A percentile compares a stretch with the other conserved stretches of the same genome.
phyloP scores from a whole-genome alignment of 2,329 filamentous ascomycete species.

The Colletotrichum melonis region DNA sequence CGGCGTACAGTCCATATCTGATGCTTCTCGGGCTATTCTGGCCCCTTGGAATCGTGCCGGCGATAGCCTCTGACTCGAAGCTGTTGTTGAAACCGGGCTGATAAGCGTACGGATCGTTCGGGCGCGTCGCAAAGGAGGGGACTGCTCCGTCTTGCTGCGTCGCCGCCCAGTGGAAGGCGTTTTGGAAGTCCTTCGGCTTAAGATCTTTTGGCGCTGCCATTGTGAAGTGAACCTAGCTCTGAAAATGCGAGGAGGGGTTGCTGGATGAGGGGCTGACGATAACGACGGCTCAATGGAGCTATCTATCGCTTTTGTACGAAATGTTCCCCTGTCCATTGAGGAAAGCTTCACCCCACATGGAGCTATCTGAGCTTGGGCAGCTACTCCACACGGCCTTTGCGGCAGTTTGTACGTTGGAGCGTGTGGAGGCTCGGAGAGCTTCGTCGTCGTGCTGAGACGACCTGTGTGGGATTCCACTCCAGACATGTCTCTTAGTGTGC shows the following conservation, averaged over 20 bases:
- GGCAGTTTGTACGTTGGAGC: background rate
- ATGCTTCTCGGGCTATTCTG: constrained; percentile 57
- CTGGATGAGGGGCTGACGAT: background rate
- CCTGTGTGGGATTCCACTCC: background rate
- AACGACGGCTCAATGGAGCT: background rate
- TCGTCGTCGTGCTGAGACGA: background rate
- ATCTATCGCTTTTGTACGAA: background rate
- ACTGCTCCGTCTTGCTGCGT: constrained; percentile 68
- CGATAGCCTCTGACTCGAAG: constrained; percentile 57
- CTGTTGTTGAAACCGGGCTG: constrained; percentile 66
- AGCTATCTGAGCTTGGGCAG: background rate
- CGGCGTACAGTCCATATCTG: constrained; percentile 51
- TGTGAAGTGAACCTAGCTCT: background rate
- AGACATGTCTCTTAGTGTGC: background rate
- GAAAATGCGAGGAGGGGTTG: background rate
- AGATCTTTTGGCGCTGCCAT: constrained; percentile 17
- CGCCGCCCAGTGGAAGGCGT: constrained; percentile 68
- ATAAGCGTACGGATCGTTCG: constrained; percentile 60
- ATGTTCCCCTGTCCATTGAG: background rate
- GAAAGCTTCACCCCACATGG: constrained; percentile 25
- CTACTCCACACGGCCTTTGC: constrained; percentile 8
- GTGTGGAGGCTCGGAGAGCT: background rate
- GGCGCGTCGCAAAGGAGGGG: constrained; percentile 61
- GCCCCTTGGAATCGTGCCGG: constrained; percentile 57
- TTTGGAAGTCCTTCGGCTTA: constrained; percentile 53